Evolutionary conservation across 108 stramenopile genomes (phyloP).

Genomic region (Epithemia pelagica): DNA sequence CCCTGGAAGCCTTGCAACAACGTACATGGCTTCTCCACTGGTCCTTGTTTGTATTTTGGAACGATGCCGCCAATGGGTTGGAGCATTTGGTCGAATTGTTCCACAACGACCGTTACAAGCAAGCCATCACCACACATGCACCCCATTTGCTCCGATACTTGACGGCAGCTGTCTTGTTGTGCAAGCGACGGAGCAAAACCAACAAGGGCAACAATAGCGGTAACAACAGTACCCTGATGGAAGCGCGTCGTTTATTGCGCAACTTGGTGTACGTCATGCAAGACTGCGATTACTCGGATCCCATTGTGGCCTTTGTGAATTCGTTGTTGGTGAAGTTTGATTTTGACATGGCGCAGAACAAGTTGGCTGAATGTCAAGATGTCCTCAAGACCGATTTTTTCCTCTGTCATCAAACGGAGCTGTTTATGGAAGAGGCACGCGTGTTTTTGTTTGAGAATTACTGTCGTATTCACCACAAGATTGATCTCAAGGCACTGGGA

Average conservation of each 20-base stretch:
- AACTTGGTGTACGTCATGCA: slow-evolving; percentile 88
- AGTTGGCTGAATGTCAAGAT: slow-evolving; percentile 75
- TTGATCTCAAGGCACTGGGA: slow-evolving; percentile 91
- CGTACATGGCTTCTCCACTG: slow-evolving; percentile 98
- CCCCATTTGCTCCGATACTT: slow-evolving; percentile 97
- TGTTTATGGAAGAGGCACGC: slow-evolving; percentile 98
- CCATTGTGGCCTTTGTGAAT: slow-evolving; percentile 96
- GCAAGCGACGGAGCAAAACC: slow-evolving; percentile 84
- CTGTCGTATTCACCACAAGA: slow-evolving; percentile 98
- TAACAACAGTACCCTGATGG: slow-evolving; percentile 5
- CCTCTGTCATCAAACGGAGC: slow-evolving; percentile 85
- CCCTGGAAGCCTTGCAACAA: slow-evolving; percentile 90
- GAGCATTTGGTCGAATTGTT: slow-evolving; percentile 86
- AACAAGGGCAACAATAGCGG: slow-evolving; percentile 33
- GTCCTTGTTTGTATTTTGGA: slow-evolving; percentile 98
- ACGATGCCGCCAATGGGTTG: slow-evolving; percentile 80
- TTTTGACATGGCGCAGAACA: slow-evolving; percentile 94
- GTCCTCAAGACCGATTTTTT: slow-evolving; percentile 95
- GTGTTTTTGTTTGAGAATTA: slow-evolving; percentile 99
- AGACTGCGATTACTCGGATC: slow-evolving; percentile 93
- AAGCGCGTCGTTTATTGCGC: slow-evolving; percentile 53
- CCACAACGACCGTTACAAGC: slow-evolving; percentile 83
- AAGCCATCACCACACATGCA: slow-evolving; percentile 97
- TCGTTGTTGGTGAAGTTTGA: slow-evolving; percentile 95
- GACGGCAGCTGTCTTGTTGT: slow-evolving; percentile 92